These are phyloP conservation scores for Glebionis coronaria DNA, from an alignment of 129 eudicot genomes.

Conservation along the genomic window DNA sequence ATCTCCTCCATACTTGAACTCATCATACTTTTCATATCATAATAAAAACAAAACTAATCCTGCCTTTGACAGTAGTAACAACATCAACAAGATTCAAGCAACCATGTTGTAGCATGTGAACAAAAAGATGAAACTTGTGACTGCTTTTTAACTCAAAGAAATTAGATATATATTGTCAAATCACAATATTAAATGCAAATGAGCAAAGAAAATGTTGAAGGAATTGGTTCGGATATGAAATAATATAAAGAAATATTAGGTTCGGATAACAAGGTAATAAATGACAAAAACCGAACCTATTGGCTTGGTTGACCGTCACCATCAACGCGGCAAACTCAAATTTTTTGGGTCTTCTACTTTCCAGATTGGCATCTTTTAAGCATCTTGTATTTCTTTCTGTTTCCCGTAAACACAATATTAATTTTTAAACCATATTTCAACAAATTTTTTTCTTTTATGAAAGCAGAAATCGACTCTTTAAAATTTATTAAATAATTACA, in stretches of 20 bases:
- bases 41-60: not conserved
- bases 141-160: conserved; percentile 18
- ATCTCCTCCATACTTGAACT: conserved; percentile 40
- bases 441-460: too few relatives aligned
- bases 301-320: conserved; percentile 18
- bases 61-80: not conserved
- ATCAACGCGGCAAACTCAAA: conserved; percentile 40
- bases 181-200: too few relatives aligned
- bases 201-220: too few relatives aligned
- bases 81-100: conserved; percentile 21
- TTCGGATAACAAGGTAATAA: conserved; percentile 8
- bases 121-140: conserved; percentile 23
- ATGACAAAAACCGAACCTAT: conserved; percentile 28
- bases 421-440: too few relatives aligned
- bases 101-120: conserved; percentile 23
- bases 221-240: not conserved
- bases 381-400: not conserved
- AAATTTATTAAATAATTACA: too few relatives aligned
- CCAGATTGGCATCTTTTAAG: conserved; percentile 8
- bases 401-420: not conserved
- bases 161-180: not conserved
- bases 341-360: conserved; percentile 15
- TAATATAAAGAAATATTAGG: not conserved
- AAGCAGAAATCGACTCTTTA: too few relatives aligned
- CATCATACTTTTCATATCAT: not conserved